These are phyloP conservation scores for Silene latifolia DNA, from an alignment of 148 eudicot species.

Conservation along the genomic window DNA sequence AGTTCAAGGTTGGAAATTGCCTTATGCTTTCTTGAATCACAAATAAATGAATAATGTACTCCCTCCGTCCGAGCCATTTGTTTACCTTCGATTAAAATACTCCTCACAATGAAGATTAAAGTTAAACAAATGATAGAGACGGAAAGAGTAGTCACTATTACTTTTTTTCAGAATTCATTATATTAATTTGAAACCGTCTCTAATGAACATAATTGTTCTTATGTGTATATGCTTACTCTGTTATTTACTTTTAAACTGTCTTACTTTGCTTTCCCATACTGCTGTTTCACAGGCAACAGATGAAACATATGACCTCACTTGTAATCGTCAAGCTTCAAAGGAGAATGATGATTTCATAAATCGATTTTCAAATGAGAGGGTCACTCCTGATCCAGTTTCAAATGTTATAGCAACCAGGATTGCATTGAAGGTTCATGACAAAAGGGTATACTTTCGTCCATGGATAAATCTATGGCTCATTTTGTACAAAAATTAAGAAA, in stretches of 20 bases:
- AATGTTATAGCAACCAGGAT: background rate
- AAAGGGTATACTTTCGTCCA: background rate
- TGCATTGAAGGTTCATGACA: background rate
- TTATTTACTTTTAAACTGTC: background rate
- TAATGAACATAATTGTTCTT: too few species aligned
- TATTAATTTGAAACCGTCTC: too few species aligned
- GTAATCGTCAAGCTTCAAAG: slow-evolving; percentile 16
- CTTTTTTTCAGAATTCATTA: too few species aligned
- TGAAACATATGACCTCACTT: background rate
- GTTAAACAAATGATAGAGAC: too few species aligned
- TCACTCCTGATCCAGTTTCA: slow-evolving; percentile 11
- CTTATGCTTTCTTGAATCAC: background rate
- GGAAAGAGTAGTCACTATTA: too few species aligned
- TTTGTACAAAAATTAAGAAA: too few species aligned
- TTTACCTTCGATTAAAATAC: too few species aligned
- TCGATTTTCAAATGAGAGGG: background rate
- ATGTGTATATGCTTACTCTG: background rate
- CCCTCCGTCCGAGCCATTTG: too few species aligned
- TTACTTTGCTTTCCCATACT: slow-evolving; percentile 11
- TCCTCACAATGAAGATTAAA: too few species aligned
- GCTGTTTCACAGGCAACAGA: background rate
- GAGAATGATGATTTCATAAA: background rate
- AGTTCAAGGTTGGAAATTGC: slow-evolving; percentile 41
- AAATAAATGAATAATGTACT: too few species aligned
- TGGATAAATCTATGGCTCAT: too few species aligned